Conservation (phyloP, 176 grass and related monocot genomes). For the Carex littledalei region DNA sequence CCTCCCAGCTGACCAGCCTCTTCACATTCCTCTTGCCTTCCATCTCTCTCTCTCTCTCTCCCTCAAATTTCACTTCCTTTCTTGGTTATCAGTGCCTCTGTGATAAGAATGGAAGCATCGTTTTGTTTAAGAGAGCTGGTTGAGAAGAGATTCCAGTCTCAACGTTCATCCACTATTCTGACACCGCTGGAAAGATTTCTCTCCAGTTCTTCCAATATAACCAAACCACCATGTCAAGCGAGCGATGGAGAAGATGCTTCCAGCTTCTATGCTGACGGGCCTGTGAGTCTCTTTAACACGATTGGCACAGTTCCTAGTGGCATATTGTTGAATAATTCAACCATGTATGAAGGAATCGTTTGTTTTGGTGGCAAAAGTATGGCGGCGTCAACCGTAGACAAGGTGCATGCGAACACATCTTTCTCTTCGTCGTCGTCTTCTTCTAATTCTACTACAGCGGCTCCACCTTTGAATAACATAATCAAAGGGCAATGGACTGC, state of each 20-base stretch:
- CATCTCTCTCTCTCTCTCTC: neutral
- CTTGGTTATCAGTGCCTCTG: neutral
- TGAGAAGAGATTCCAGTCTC: constrained; percentile 8
- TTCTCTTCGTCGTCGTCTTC: constrained; percentile 7
- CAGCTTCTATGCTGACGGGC: neutral
- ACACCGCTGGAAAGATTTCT: constrained; percentile 33
- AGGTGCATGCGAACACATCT: neutral
- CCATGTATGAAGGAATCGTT: constrained; percentile 24
- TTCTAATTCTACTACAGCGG: neutral
- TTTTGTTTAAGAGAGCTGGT: constrained; percentile 17
- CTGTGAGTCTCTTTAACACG: neutral
- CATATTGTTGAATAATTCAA: constrained; percentile 22
- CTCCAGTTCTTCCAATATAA: constrained; percentile 3
- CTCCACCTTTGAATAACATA: constrained; percentile 10
- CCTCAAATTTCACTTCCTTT: neutral
- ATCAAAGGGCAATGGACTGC: constrained; percentile 57
- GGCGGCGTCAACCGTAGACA: neutral
- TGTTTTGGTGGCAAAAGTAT: neutral
- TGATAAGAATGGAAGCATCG: constrained; percentile 7
- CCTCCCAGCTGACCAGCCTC: constrained; percentile 18
- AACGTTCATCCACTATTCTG: neutral
- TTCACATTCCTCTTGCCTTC: constrained; percentile 18
- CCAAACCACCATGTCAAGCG: neutral
- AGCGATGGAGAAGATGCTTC: neutral
- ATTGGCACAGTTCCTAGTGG: constrained; percentile 16